Percentiles rank a stretch among this genome's conserved stretches.
Conservation (phyloP, 148 eudicot genomes). For the Diospyros lotus region DNA sequence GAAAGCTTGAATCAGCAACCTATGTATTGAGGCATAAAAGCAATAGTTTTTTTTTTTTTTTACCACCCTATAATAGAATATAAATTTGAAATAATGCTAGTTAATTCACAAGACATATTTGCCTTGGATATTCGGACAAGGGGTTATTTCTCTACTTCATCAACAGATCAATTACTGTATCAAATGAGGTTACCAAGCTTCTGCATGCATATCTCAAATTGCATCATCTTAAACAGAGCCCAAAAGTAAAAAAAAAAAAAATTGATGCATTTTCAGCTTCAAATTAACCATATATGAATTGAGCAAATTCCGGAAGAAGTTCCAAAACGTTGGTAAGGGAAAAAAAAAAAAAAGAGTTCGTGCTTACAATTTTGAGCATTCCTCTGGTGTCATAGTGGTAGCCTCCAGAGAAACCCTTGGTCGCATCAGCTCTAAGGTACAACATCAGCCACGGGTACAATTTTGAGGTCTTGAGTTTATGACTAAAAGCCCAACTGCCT, state of each 20-base stretch:
- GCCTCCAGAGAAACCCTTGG: slow-evolving; percentile 52
- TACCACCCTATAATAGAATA: neutral
- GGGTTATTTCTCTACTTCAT: no score
- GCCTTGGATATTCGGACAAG: no score
- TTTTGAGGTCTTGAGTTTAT: slow-evolving; percentile 44
- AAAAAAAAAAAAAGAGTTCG: neutral
- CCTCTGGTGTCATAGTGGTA: slow-evolving; percentile 58
- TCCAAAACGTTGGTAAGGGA: neutral
- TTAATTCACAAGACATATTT: neutral
- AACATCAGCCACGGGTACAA: slow-evolving; percentile 58
- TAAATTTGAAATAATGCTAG: neutral
- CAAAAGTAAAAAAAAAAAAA: neutral
- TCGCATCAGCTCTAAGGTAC: slow-evolving; percentile 59
- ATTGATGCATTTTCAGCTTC: neutral
- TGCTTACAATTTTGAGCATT: slow-evolving; percentile 56
- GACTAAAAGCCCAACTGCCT: slow-evolving; percentile 49
- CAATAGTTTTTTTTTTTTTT: neutral
- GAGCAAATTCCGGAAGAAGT: neutral
- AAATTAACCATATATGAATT: neutral
- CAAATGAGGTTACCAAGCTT: no score
- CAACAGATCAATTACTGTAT: no score
- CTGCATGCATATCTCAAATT: neutral
- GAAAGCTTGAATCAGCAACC: neutral
- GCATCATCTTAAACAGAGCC: neutral
- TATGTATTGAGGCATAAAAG: neutral